Conservation (phyloP, 1,139 yeast genomes). For the Blastobotrys elegans region DNA sequence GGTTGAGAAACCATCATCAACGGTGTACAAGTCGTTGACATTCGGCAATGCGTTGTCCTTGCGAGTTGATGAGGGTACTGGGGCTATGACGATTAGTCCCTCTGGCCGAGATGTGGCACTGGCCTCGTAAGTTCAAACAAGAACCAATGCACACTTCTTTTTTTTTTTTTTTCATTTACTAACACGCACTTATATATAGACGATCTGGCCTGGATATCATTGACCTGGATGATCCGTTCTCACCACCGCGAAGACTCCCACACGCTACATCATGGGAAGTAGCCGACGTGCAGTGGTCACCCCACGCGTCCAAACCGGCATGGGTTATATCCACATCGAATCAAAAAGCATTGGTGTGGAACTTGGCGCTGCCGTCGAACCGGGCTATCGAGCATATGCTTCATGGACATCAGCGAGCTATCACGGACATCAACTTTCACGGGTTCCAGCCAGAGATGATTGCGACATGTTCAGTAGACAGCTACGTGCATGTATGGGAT, state of each 20-base stretch:
- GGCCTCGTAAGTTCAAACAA: slow-evolving; percentile 51
- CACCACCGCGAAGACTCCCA: slow-evolving; percentile 90
- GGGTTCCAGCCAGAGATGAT: slow-evolving; percentile 81
- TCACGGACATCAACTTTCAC: slow-evolving; percentile 91
- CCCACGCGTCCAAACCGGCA: slow-evolving; percentile 72
- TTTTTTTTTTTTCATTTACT: not conserved
- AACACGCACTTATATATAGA: slow-evolving; percentile 25
- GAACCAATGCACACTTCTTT: not conserved
- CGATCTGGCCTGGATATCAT: slow-evolving; percentile 81
- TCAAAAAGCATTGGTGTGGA: slow-evolving; percentile 95
- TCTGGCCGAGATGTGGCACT: slow-evolving; percentile 89
- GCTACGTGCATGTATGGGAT: slow-evolving; percentile 87
- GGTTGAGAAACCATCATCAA: not conserved
- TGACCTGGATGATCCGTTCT: slow-evolving; percentile 93
- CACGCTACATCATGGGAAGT: slow-evolving; percentile 97
- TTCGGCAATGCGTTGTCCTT: slow-evolving; percentile 53
- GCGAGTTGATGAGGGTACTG: slow-evolving; percentile 87
- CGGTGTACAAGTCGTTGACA: slow-evolving; percentile 17
- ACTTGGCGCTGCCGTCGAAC: slow-evolving; percentile 66
- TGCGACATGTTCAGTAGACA: slow-evolving; percentile 91
- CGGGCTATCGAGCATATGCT: slow-evolving; percentile 80
- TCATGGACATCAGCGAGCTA: slow-evolving; percentile 88
- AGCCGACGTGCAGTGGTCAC: slow-evolving; percentile 98
- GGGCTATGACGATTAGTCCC: slow-evolving; percentile 91
- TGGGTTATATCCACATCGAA: slow-evolving; percentile 95